Evolutionary conservation across 1,284 basidiomycete genomes (phyloP), one percentile per base, ranked within the genome.

Genomic region (Singerocomus rubriflavus): DNA sequence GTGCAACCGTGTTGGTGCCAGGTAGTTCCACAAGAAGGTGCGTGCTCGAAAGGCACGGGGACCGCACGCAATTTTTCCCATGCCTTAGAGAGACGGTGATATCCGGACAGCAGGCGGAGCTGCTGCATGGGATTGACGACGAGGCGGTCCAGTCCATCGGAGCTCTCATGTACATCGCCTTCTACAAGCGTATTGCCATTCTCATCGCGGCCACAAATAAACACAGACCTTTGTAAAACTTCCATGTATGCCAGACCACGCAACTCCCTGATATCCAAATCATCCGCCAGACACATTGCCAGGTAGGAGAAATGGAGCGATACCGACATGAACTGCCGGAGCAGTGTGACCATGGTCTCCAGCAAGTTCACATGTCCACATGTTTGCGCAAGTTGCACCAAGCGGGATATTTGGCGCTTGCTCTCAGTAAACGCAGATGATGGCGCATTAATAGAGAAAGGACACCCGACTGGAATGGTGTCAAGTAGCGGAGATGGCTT

Each of bases 1-100:
- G 74, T 77, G 57, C 85, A 88, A 17, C 79, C 76, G 53, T 81
- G 78, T 58, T 83, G 82, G 55, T 85, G 81, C 84, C 83, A 88
- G 12, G 78, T 81, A 17, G 81, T 75, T 29, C 76, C 77, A 58
- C 85, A 87, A 5, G 78, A 69, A 4, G 76, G 60, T 3, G 80
- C 73, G 57, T 87, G 84, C 32, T 82, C 79, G 54, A 87, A 84
- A 17, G 65, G 59, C 27, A 81, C 74, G 7, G 83, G 81, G 10
- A 69, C 65, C 6, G 64, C 63, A 21, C 84, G 81, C 11, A 86
- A 64, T 26, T 69, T 70, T 57, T 87, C 84, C 85, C 85, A 88
- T 10, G 73, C 71, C 25, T 68, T 68, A 11, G 82, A 78, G 39
- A 88, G 78, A 49, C 80, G 78, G 60, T 84, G 79, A 62, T 82